Conservation (phyloP, 805 yeast species). For the Yarrowia sp. region DNA sequence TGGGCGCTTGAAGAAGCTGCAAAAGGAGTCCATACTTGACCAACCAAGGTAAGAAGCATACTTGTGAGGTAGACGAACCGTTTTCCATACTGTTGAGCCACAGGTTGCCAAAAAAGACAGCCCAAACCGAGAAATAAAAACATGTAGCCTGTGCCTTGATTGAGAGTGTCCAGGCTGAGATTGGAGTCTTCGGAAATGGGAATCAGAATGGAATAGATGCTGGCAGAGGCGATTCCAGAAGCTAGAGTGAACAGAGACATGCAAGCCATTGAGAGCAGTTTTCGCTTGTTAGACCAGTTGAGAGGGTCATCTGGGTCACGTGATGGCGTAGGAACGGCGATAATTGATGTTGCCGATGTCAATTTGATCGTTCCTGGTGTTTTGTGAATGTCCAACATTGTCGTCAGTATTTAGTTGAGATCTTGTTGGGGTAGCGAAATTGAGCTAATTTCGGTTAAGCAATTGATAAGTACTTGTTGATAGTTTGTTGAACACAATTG, state of each 20-base stretch:
- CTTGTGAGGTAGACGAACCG: conserved; percentile 55
- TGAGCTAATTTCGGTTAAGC: too few relatives aligned
- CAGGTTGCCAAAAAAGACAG: conserved; percentile 59
- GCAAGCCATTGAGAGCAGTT: conserved; percentile 54
- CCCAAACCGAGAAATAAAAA: conserved; percentile 62
- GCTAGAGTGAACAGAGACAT: conserved; percentile 53
- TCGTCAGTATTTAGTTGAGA: not conserved
- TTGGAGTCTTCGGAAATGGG: conserved; percentile 52
- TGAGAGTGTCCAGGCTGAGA: conserved; percentile 53
- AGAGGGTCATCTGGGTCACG: conserved; percentile 74
- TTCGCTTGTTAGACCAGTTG: conserved; percentile 64
- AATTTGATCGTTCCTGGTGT: conserved; percentile 44
- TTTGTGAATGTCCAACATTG: not conserved
- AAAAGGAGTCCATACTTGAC: conserved; percentile 56
- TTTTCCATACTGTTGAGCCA: conserved; percentile 58
- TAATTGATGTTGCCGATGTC: conserved; percentile 46
- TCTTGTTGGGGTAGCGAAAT: too few relatives aligned
- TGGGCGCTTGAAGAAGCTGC: conserved; percentile 50
- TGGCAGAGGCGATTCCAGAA: conserved; percentile 59
- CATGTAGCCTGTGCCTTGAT: conserved; percentile 59
- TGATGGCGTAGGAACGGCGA: conserved; percentile 70
- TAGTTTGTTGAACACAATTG: too few relatives aligned
- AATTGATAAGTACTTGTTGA: too few relatives aligned
- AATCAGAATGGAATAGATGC: conserved; percentile 56
- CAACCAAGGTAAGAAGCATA: conserved; percentile 51